Evolutionary conservation across 1,139 yeast species (phyloP), one percentile per base, ranked within the genome.

Genomic region (Pichia sp.): DNA sequence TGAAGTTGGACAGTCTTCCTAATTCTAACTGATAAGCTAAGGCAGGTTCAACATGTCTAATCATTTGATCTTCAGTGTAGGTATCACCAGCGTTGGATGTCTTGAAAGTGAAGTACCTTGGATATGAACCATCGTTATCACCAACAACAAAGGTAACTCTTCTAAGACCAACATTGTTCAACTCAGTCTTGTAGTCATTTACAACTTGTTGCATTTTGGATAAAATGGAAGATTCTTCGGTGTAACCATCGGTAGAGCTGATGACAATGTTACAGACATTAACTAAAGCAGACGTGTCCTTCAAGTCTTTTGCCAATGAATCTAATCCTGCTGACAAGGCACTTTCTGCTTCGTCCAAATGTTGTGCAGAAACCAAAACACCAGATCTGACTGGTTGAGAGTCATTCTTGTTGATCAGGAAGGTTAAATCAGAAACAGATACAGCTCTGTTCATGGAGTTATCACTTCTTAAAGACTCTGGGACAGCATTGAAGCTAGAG

Each of bases 31-130:
- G 99, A 87, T 85, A 93, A 55, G 99, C 99, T 67, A 93, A 79
- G 48, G 99, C 97, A 36, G 99, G 99, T 73, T 93, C 99, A 67
- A 93, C 90, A 70, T 93, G 97, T 76, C 99, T 92, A 71, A 93
- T 89, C 41, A 92, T 92, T 74, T 86, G 83, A 75, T 93, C 96
- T 73, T 87, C 95, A 46, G 65, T 64, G 71, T 87, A 93, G 44
- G 80, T 80, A 51, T 96, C 96, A 59, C 95, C 96, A 33, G 57
- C 52, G 2, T 55, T 46, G 16, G 62, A 40, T 17, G 64, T 59
- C 66, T 89, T 88, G 79, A 88, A 95, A 45, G 99, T 93, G 75
- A 86, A 95, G 76, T 93, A 93, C 72, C 87, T 88, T 64, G 99
- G 99, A 74, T 93, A 91, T 49, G 86, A 72, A 62, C 98, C 98